Percentiles rank a stretch among this genome's conserved stretches.
These are phyloP conservation scores for Ramularia endophylla DNA, from an alignment of 2,329 filamentous ascomycete genomes.

Conservation along the genomic window DNA sequence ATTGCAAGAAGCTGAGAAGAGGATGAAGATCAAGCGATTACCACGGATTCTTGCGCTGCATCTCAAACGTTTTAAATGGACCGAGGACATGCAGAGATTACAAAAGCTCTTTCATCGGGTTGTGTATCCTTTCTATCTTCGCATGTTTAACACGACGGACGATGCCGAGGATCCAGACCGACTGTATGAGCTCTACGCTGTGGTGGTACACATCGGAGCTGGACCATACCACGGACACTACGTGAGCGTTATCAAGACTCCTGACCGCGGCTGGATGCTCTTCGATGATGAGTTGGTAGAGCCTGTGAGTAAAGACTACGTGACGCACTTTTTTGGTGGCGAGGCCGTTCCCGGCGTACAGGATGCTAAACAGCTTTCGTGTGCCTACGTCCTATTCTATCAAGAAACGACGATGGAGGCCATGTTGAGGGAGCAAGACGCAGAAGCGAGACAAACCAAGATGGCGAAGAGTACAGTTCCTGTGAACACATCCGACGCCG, in stretches of 20 bases:
- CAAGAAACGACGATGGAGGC: conserved; percentile 76
- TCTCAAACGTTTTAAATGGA: conserved; percentile 97
- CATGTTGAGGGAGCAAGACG: conserved; percentile 72
- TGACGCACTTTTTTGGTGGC: conserved; percentile 95
- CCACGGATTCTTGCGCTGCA: conserved; percentile 89
- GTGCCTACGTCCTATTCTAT: conserved; percentile 96
- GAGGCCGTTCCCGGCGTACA: conserved; percentile 44
- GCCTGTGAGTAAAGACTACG: conserved; percentile 92
- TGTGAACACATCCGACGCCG: conserved; percentile 27
- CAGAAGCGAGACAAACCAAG: conserved; percentile 57
- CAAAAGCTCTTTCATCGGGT: conserved; percentile 97
- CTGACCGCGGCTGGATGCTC: conserved; percentile 89
- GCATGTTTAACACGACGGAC: conserved; percentile 95
- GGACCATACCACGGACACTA: conserved; percentile 98
- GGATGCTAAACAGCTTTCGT: conserved; percentile 63
- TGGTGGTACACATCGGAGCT: conserved; percentile 94
- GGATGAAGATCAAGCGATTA: conserved; percentile 97
- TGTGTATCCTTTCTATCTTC: conserved; percentile 92
- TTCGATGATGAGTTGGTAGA: conserved; percentile 99
- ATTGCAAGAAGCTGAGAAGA: conserved; percentile 93
- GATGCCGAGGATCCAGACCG: conserved; percentile 90
- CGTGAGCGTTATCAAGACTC: conserved; percentile 94
- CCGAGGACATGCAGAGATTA: conserved; percentile 84
- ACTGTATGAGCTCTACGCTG: conserved; percentile 92
- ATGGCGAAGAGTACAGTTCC: conserved; percentile 31